Evolutionary conservation across 179 eudicot genomes (phyloP), one percentile per base, ranked within the genome.

Genomic region (Spinacia oleracea): DNA sequence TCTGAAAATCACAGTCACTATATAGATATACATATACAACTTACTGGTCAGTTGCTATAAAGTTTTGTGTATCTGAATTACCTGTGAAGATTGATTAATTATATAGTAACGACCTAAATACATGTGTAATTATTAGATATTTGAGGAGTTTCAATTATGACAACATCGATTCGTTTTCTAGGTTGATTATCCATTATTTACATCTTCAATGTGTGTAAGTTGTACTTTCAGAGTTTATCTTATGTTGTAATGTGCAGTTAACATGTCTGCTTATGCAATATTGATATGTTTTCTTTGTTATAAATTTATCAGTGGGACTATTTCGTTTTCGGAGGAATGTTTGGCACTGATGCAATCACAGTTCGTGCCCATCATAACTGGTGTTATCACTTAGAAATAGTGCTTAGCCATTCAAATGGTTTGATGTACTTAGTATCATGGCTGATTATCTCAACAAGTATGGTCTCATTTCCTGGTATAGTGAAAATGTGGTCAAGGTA

Each of bases 371-470:
- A 90, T 95, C 45, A 73, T 91, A 63, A 89, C 90, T 18, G 98
- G 98, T 73, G 98, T 95, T 79, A 93, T 95, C 63, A 93, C 98
- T 80, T 95, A 97, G 98, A 93, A 95, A 81, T 98, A 95, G 80
- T 95, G 98, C 88, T 84, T 95, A 72, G 92, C 90, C 98, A 70
- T 97, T 95, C 29, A 91, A 97, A 12, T 95, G 98, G 97, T 95
- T 95, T 77, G 98, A 97, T 70, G 98, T 98, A 1, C 92, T 95
- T 14, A 95, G 91, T 75, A 98, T 98, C 63, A 95, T 95, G 98
- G 98, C 98, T 85, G 98, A 96, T 21, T 95, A 95, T 85, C 93
- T 95, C 35, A 95, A 95, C 89, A 95, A 95, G 81, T 95, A 90
- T 69, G 98, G 98, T 56, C 98, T 95, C 72, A 95, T 93, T 83